These are phyloP conservation scores for Myxozyma monticola DNA, from an alignment of 805 yeast genomes.

Conservation along the genomic window DNA sequence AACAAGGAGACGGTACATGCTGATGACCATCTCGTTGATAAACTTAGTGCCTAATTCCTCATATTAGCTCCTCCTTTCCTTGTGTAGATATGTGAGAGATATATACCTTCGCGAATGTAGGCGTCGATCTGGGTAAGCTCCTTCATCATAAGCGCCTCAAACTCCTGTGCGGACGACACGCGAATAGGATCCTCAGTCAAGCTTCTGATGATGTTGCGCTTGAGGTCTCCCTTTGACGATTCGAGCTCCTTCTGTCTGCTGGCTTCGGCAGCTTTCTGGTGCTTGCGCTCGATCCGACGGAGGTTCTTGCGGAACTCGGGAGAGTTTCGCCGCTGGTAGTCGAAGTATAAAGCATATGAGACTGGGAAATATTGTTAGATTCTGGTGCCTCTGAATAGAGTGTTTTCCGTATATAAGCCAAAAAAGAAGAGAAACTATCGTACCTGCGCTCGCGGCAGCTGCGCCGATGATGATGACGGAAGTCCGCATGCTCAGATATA, in stretches of 20 bases:
- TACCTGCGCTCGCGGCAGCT: conserved; percentile 17
- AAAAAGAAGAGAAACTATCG: not conserved
- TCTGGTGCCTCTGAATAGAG: not conserved
- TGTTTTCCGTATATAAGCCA: not conserved
- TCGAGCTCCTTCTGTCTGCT: conserved; percentile 56
- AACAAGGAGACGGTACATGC: conserved; percentile 26
- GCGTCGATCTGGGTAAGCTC: conserved; percentile 25
- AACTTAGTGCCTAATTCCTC: conserved; percentile 11
- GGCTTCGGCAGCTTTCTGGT: conserved; percentile 46
- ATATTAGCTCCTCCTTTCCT: not conserved
- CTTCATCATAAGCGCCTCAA: conserved; percentile 18
- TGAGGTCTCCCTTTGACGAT: conserved; percentile 57
- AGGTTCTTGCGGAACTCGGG: conserved; percentile 77
- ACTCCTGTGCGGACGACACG: conserved; percentile 18
- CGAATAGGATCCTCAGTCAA: conserved; percentile 62
- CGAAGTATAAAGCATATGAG: conserved; percentile 81
- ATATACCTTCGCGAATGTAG: conserved; percentile 18
- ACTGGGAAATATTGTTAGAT: conserved; percentile 27
- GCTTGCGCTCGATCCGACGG: conserved; percentile 61
- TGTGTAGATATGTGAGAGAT: not conserved
- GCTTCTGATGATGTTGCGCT: conserved; percentile 61
- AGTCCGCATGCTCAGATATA: conserved; percentile 14
- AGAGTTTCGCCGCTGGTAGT: conserved; percentile 82
- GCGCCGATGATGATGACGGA: conserved; percentile 6
- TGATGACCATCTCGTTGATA: conserved; percentile 19